Evolutionary conservation across 2,329 filamentous ascomycete species (phyloP).

Genomic region (Sporothrix luriei): DNA sequence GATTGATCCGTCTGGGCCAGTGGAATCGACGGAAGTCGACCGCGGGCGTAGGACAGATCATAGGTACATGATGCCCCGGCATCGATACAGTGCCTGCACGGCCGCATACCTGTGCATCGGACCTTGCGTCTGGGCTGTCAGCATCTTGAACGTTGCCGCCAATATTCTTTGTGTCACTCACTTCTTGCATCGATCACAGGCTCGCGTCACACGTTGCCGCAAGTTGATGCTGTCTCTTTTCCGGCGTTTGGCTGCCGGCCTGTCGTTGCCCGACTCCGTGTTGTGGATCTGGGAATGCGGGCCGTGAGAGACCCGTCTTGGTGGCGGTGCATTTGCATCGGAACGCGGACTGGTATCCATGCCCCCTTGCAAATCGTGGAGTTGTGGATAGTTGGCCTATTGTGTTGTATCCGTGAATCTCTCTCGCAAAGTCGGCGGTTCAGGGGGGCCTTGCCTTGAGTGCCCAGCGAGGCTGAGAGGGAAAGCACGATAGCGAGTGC

Average conservation of each 20-base stretch:
- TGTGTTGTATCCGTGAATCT: conserved; percentile 19
- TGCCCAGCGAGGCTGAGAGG: not conserved
- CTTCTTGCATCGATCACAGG: conserved; percentile 29
- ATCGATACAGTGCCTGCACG: conserved; percentile 27
- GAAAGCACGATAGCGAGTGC: not conserved
- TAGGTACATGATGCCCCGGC: conserved; percentile 25
- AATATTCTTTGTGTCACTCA: not conserved
- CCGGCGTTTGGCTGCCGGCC: conserved; percentile 19
- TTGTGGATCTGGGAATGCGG: not conserved
- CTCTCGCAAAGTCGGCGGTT: not conserved
- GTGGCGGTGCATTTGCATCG: not conserved
- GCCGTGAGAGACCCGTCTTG: not conserved
- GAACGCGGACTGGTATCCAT: conserved; percentile 18
- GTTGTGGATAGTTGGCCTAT: not conserved
- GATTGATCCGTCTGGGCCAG: not conserved
- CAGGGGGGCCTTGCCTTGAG: not conserved
- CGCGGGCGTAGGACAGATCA: conserved; percentile 37
- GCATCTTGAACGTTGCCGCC: not conserved
- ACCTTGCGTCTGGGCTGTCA: conserved; percentile 26
- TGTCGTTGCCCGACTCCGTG: conserved; percentile 9
- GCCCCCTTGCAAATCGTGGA: not conserved
- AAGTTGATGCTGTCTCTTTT: conserved; percentile 17
- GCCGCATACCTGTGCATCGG: conserved; percentile 29
- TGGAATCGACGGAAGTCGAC: conserved; percentile 60
- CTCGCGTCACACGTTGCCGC: conserved; percentile 29